Conservation (phyloP, 768 basidiomycete genomes). For the Gloeostereum incarnatum region DNA sequence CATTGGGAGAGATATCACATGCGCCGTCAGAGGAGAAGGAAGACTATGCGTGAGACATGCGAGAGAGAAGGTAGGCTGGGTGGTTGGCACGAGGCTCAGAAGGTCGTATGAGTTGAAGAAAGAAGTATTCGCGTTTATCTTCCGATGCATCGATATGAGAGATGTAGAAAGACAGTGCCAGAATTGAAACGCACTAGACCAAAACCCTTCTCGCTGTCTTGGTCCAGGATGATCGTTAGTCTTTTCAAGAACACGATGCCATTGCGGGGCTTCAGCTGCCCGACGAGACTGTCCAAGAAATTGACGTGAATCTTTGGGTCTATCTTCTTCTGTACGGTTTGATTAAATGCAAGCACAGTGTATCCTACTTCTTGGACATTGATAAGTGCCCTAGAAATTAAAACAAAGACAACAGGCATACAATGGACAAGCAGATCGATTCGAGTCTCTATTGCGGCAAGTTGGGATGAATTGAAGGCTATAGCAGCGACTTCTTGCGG, state of each 20-base stretch:
- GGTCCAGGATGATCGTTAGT: conserved; percentile 71
- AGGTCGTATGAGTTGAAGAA: conserved; percentile 66
- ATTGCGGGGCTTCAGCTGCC: conserved; percentile 45
- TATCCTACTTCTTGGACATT: conserved; percentile 63
- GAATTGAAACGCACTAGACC: conserved; percentile 45
- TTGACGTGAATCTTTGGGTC: conserved; percentile 66
- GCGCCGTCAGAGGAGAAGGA: conserved; percentile 69
- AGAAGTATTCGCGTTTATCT: conserved; percentile 66
- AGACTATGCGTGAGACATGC: conserved; percentile 75
- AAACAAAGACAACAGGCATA: conserved; percentile 24
- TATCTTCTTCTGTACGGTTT: conserved; percentile 62
- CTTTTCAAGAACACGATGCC: conserved; percentile 66
- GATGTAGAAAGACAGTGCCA: not conserved
- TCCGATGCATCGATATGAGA: not conserved
- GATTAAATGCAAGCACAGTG: conserved; percentile 69
- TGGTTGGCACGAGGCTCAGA: conserved; percentile 68
- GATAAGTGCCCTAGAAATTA: conserved; percentile 7
- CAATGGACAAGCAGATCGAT: conserved; percentile 68
- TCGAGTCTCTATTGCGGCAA: conserved; percentile 48
- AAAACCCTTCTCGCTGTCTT: conserved; percentile 82
- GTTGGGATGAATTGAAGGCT: conserved; percentile 45
- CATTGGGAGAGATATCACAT: conserved; percentile 74
- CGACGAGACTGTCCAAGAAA: conserved; percentile 46
- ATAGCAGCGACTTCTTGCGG: conserved; percentile 13
- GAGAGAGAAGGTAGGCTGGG: conserved; percentile 58